phyloP scores from a whole-genome alignment of 2,329 filamentous ascomycete species.

The Leptographium radiaticola region DNA sequence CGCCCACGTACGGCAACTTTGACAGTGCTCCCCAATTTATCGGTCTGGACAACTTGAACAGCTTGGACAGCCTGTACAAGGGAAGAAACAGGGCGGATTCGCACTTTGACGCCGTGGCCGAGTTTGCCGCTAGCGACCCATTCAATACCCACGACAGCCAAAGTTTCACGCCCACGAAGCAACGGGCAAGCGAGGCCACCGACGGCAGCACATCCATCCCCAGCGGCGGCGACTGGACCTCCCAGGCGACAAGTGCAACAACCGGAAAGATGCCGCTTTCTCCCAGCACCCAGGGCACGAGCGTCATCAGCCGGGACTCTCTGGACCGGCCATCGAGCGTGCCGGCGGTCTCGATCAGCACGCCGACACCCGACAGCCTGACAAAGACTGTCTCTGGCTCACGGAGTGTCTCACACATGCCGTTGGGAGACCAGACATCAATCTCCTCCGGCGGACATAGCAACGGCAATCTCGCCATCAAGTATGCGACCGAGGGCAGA shows the following conservation, averaged over 20 bases:
- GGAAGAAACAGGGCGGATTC: conserved; percentile 30
- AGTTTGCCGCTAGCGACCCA: conserved; percentile 36
- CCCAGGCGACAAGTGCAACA: conserved; percentile 48
- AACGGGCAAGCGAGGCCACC: conserved; percentile 48
- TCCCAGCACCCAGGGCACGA: conserved; percentile 52
- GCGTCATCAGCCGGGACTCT: conserved; percentile 49
- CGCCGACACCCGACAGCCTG: conserved; percentile 19
- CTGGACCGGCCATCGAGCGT: conserved; percentile 34
- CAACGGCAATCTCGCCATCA: conserved; percentile 30
- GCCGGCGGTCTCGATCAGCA: conserved; percentile 17
- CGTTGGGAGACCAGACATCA: conserved; percentile 22
- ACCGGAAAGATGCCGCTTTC: conserved; percentile 52
- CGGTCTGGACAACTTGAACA: conserved; percentile 17
- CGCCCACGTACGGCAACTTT: not conserved
- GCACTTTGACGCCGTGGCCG: conserved; percentile 32
- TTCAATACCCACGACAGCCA: conserved; percentile 30
- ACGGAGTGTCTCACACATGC: conserved; percentile 15
- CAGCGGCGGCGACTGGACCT: conserved; percentile 45
- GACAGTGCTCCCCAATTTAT: conserved; percentile 19
- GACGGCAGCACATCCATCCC: conserved; percentile 44
- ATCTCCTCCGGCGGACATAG: conserved; percentile 13
- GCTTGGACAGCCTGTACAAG: conserved; percentile 23
- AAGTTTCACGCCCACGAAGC: conserved; percentile 27
- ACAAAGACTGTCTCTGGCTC: conserved; percentile 16
- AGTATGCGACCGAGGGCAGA: conserved; percentile 25